phyloP scores from a whole-genome alignment of 768 basidiomycete genomes.

The Boletus rex-veris region DNA sequence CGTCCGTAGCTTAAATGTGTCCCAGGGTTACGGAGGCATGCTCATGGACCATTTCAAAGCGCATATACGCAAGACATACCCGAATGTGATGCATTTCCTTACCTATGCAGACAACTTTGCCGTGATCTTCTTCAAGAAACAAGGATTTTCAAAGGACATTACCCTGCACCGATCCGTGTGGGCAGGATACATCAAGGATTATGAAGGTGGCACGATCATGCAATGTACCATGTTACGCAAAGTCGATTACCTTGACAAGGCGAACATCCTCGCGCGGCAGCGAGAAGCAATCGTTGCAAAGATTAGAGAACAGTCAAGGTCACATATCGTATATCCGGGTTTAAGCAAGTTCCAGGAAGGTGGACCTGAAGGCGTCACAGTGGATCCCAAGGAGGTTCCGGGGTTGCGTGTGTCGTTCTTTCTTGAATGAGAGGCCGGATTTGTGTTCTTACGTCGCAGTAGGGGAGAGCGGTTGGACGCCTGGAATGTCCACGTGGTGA shows the following conservation, averaged over 20 bases:
- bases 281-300: conserved; percentile 87
- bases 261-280: conserved; percentile 71
- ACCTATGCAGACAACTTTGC: conserved; percentile 99
- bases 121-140: conserved; percentile 98
- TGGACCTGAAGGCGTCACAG: conserved; percentile 43
- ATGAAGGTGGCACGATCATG: conserved; percentile 99
- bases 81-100: conserved; percentile 89
- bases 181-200: conserved; percentile 99
- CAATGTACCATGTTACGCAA: conserved; percentile 94
- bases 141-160: conserved; percentile 98
- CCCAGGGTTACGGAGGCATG: conserved; percentile 94
- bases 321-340: conserved; percentile 83
- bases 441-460: conserved; percentile 9
- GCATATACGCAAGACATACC: conserved; percentile 79
- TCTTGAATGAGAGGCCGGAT: not conserved
- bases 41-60: conserved; percentile 98
- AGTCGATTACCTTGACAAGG: conserved; percentile 84
- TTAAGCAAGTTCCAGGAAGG: conserved; percentile 71
- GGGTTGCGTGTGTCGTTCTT: conserved; percentile 63
- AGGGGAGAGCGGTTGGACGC: conserved; percentile 94
- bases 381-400: conserved; percentile 80
- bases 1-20: not conserved
- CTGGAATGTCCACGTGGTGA: conserved; percentile 72
- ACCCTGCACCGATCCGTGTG: conserved; percentile 85
- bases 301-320: conserved; percentile 80